Base-by-base conservation (phyloP, 2,329 filamentous ascomycete species). In the Phoma sp. region DNA sequence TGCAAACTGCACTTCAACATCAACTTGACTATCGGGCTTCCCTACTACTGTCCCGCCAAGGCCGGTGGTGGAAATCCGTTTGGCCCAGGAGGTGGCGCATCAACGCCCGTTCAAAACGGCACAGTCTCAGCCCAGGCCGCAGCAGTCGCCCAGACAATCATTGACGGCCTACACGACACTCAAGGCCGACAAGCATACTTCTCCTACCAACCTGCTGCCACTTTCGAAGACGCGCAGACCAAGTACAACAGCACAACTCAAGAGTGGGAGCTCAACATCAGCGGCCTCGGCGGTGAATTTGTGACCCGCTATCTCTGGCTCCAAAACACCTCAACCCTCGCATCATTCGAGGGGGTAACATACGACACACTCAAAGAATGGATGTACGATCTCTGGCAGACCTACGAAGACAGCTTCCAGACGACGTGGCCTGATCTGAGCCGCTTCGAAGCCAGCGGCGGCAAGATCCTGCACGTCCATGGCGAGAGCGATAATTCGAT, bases 381-480 rank as follows among this genome's bases (percentile, higher is more conserved):
- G 81, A 85, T 85, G 75, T 67, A 75, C 38, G 73, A 69, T 9
- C 82, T 78, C 6, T 76, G 79, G 75, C 62, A 79, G 38, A 74
- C 74, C 27, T 86, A 83, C 69, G 53, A 74, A 32, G 81, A 83
- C 62, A 79, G 68, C 44, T 74, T 85, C 5, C 83, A 85, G 63
- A 85, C 82, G 5, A 84, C 79, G 1, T 65, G 78, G 25, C 80
- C 82, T 0, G 83, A 86, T 60, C 74, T 86, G 0, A 81, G 78
- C 0, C 60, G 73, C 8, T 85, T 85, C 75, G 73, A 80, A 33
- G 47, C 73, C 3, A 61, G 74, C 0, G 83, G 83, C 21, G 83
- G 82, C 49, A 86, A 86, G 69, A 69, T 86, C 4, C 70, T 86
- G 10, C 82, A 85, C 68, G 84, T 79, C 73, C 84, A 86, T 70